Percentiles rank a stretch among this genome's conserved stretches.
Conservation (phyloP, 2,329 filamentous ascomycete species). For the Eutypa lata region DNA sequence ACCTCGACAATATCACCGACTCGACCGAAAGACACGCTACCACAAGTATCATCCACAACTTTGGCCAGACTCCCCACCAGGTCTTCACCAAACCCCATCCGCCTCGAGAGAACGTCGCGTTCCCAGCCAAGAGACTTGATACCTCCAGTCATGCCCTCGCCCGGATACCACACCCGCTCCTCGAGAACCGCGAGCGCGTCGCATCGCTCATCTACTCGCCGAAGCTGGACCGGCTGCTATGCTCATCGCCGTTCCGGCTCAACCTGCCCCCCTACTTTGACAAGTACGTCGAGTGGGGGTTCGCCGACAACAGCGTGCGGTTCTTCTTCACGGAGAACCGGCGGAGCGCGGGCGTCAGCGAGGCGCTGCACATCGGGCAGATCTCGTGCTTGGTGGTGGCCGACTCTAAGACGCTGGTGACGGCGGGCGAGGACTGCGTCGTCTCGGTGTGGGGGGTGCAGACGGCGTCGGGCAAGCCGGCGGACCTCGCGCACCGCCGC, state of each 20-base stretch:
- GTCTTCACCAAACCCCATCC: constrained; percentile 83
- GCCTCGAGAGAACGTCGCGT: constrained; percentile 64
- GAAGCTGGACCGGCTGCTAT: constrained; percentile 79
- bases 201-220: constrained; percentile 73
- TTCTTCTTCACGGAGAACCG: constrained; percentile 85
- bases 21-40: constrained; percentile 82
- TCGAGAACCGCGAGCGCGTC: constrained; percentile 76
- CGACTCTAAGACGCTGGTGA: constrained; percentile 87
- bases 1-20: constrained; percentile 87
- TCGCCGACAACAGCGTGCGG: constrained; percentile 85
- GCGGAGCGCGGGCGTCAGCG: constrained; percentile 81
- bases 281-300: constrained; percentile 94
- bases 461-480: constrained; percentile 59
- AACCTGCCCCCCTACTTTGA: constrained; percentile 86
- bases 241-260: constrained; percentile 77
- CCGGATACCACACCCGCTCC: constrained; percentile 72
- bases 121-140: constrained; percentile 70
- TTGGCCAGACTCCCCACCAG: constrained; percentile 95
- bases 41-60: constrained; percentile 97
- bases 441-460: constrained; percentile 78
- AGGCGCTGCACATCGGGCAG: constrained; percentile 90
- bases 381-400: constrained; percentile 81
- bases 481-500: constrained; percentile 75
- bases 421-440: constrained; percentile 88
- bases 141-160: constrained; percentile 72